A percentile compares a stretch with the other conserved stretches of the same genome.
These are phyloP conservation scores for Termitomyces sp. DNA, from an alignment of 768 basidiomycete genomes.

Conservation along the genomic window DNA sequence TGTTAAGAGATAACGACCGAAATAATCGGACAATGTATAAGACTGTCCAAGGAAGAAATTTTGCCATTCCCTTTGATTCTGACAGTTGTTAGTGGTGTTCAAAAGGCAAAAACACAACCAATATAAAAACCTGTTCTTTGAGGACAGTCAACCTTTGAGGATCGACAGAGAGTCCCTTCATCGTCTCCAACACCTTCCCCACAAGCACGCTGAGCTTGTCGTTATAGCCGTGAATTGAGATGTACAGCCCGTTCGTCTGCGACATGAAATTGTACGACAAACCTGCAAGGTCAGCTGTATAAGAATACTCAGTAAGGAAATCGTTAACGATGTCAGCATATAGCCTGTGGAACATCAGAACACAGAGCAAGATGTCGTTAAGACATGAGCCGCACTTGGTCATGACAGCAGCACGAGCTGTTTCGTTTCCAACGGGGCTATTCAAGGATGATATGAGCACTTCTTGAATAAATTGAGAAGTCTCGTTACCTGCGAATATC, in stretches of 20 bases:
- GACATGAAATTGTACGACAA: constrained; percentile 65
- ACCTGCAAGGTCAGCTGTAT: constrained; percentile 90
- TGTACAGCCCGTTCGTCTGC: constrained; percentile 58
- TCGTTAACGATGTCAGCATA: constrained; percentile 85
- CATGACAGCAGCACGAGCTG: constrained; percentile 67
- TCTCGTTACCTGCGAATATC: constrained; percentile 63
- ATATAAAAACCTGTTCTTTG: constrained; percentile 65
- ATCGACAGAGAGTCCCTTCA: constrained; percentile 58
- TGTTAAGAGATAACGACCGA: constrained; percentile 61
- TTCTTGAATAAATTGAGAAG: background rate
- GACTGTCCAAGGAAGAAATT: constrained; percentile 88
- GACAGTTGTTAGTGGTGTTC: constrained; percentile 3
- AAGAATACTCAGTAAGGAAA: constrained; percentile 83
- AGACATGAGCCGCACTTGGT: constrained; percentile 46
- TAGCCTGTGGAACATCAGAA: constrained; percentile 39
- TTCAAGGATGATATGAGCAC: background rate
- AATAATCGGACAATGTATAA: constrained; percentile 75
- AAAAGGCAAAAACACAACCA: background rate
- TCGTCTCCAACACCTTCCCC: constrained; percentile 62
- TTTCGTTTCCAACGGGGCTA: constrained; percentile 54
- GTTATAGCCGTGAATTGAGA: constrained; percentile 81
- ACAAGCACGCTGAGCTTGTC: constrained; percentile 81
- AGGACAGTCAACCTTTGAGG: constrained; percentile 74
- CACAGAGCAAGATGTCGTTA: background rate
- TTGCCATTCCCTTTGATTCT: constrained; percentile 75